Evolutionary conservation across 345 rosid genomes (phyloP), one percentile per base, ranked within the genome.

Genomic region (Noccaea bulbosa): DNA sequence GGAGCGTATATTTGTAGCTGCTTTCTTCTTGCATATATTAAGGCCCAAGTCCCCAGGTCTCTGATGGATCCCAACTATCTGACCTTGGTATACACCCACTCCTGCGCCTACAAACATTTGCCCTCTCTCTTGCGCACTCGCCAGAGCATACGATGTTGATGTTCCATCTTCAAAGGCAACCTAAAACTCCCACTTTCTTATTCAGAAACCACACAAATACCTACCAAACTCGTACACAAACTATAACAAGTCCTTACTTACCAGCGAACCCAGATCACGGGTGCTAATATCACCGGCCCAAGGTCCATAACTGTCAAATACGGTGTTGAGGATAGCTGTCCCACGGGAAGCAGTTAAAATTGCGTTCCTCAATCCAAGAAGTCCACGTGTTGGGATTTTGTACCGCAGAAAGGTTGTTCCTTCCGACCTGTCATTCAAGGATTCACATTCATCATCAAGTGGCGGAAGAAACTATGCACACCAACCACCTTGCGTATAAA

Each of bases 281-380:
- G 96, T 91, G 64, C 38, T 73, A 35, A 93, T 89, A 45, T 93
- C 98, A 39, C 98, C 95, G 44, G 95, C 96, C 97, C 91, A 89
- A 69, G 86, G 91, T 61, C 98, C 96, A 53, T 91, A 93, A 67
- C 93, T 81, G 67, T 93, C 96, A 65, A 89, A 91, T 62, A 93
- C 73, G 16, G 97, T 93, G 87, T 89, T 89, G 59, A 93, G 89
- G 78, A 89, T 80, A 56, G 97, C 97, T 38, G 98, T 93, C 60
- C 98, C 98, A 12, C 97, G 94, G 67, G 98, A 86, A 73, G 96
- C 98, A 66, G 98, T 93, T 80, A 93, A 81, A 62, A 93, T 89
- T 71, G 98, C 94, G 83, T 93, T 93, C 71, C 97, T 85, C 85
- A 93, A 53, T 59, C 98, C 98, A 65, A 93, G 91, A 82, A 93